Conservation (phyloP, 495 filamentous ascomycete species). For the Ramalina peruviana region DNA sequence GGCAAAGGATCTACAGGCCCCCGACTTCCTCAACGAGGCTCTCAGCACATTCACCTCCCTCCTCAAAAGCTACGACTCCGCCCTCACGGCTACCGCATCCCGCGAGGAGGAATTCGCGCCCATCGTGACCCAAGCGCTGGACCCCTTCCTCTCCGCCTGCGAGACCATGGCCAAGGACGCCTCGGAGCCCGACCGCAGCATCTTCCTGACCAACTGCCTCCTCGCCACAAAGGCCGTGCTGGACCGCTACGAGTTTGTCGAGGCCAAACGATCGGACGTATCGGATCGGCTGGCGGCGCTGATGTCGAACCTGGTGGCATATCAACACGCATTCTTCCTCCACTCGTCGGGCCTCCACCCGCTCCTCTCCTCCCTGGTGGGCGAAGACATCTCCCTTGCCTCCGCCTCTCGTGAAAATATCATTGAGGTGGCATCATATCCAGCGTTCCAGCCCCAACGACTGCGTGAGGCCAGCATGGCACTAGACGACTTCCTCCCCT, state of each 20-base stretch:
- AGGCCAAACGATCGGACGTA: constrained; percentile 6
- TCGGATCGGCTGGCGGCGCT: constrained; percentile 22
- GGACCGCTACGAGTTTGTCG: constrained; percentile 28
- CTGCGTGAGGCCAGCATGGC: constrained; percentile 55
- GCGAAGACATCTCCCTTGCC: constrained; percentile 23
- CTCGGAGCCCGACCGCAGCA: constrained; percentile 39
- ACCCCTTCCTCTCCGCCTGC: constrained; percentile 70
- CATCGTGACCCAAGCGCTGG: constrained; percentile 68
- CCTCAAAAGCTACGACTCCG: constrained; percentile 76
- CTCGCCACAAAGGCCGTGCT: constrained; percentile 36
- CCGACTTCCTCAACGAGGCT: constrained; percentile 71
- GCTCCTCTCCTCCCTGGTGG: constrained; percentile 50
- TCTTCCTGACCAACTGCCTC: constrained; percentile 77
- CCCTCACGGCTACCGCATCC: constrained; percentile 41
- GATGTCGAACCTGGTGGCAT: constrained; percentile 34
- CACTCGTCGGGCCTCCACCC: constrained; percentile 55
- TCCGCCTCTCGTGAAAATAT: constrained; percentile 29
- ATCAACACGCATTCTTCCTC: constrained; percentile 56
- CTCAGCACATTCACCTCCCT: constrained; percentile 57
- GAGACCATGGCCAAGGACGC: constrained; percentile 52
- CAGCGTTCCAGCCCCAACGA: constrained; percentile 46
- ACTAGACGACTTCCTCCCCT: constrained; percentile 84
- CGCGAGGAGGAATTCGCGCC: constrained; percentile 57
- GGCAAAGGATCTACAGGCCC: constrained; percentile 57
- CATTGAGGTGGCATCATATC: constrained; percentile 37